Percentiles rank a stretch among this genome's conserved stretches.
Evolutionary conservation across 768 basidiomycete genomes (phyloP).

Genomic region (Floccularia luteovirens): DNA sequence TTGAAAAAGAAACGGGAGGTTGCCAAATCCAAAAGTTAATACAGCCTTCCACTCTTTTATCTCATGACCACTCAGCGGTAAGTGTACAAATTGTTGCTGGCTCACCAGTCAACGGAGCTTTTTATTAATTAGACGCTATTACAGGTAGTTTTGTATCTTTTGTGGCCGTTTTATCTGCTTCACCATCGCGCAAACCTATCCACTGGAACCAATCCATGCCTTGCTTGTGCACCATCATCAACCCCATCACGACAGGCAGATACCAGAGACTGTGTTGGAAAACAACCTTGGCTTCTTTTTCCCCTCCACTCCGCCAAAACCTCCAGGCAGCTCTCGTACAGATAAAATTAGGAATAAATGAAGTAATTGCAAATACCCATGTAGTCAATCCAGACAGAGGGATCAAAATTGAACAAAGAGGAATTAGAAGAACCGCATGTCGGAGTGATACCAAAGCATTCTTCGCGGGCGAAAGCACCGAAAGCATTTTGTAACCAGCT

Average conservation of each 20-base stretch:
- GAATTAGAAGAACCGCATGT: conserved; percentile 69
- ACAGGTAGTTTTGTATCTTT: no score
- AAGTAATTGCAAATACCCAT: conserved; percentile 78
- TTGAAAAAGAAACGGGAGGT: conserved; percentile 32
- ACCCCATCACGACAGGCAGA: conserved; percentile 77
- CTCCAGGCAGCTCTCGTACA: conserved; percentile 60
- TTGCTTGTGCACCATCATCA: conserved; percentile 95
- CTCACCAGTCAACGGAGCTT: no score
- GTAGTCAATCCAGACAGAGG: conserved; percentile 93
- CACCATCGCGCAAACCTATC: conserved; percentile 32
- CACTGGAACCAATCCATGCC: conserved; percentile 72
- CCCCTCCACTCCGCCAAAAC: conserved; percentile 68
- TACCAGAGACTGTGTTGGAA: conserved; percentile 88
- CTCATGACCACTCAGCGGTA: background rate
- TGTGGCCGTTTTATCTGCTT: conserved; percentile 10
- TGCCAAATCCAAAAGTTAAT: conserved; percentile 10
- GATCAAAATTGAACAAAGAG: conserved; percentile 71
- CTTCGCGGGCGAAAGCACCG: conserved; percentile 65
- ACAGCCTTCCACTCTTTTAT: background rate
- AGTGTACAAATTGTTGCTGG: no score
- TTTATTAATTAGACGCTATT: no score
- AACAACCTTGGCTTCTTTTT: conserved; percentile 68
- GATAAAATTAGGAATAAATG: conserved; percentile 67
- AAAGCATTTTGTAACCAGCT: conserved; percentile 91
- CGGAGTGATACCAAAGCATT: conserved; percentile 85